A percentile compares a stretch with the other conserved stretches of the same genome.
Conservation (phyloP, 2,329 filamentous ascomycete genomes). For the Biscogniauxia mediterranea region DNA sequence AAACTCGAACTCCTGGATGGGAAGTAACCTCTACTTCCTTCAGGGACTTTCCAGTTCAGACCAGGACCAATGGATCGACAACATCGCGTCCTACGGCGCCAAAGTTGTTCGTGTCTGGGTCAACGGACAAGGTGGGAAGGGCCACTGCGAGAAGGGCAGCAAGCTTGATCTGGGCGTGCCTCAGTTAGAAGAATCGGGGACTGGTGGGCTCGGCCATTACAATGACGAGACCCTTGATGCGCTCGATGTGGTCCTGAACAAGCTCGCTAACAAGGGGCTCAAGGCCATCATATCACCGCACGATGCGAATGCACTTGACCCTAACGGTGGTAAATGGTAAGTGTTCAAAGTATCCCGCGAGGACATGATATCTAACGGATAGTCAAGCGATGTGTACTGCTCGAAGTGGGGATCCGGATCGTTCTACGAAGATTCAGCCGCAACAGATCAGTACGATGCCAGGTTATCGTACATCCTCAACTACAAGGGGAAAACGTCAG, state of each 20-base stretch:
- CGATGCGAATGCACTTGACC: slow-evolving; percentile 28
- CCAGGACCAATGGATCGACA: slow-evolving; percentile 28
- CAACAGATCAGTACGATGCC: slow-evolving; percentile 30
- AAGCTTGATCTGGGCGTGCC: slow-evolving; percentile 17
- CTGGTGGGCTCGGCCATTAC: slow-evolving; percentile 21
- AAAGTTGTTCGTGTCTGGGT: slow-evolving; percentile 34
- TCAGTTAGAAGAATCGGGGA: slow-evolving; percentile 19
- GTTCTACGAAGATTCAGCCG: slow-evolving; percentile 32
- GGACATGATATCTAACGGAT: not conserved
- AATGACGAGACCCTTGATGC: slow-evolving; percentile 28
- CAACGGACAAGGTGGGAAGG: slow-evolving; percentile 17
- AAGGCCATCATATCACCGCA: slow-evolving; percentile 34
- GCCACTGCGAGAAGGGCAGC: slow-evolving; percentile 31
- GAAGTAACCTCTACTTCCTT: slow-evolving; percentile 31
- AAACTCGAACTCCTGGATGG: slow-evolving; percentile 23
- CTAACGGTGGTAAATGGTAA: slow-evolving; percentile 18
- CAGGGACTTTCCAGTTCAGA: slow-evolving; percentile 28
- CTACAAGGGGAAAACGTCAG: slow-evolving; percentile 31
- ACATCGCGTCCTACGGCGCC: slow-evolving; percentile 26
- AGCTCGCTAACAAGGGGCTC: slow-evolving; percentile 29
- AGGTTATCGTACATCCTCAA: slow-evolving; percentile 32
- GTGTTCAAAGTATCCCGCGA: not conserved
- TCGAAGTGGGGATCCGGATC: slow-evolving; percentile 20
- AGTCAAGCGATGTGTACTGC: slow-evolving; percentile 20
- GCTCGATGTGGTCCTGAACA: slow-evolving; percentile 29